These are phyloP conservation scores for Xylaria castorea DNA, from an alignment of 495 filamentous ascomycete genomes.

Conservation along the genomic window DNA sequence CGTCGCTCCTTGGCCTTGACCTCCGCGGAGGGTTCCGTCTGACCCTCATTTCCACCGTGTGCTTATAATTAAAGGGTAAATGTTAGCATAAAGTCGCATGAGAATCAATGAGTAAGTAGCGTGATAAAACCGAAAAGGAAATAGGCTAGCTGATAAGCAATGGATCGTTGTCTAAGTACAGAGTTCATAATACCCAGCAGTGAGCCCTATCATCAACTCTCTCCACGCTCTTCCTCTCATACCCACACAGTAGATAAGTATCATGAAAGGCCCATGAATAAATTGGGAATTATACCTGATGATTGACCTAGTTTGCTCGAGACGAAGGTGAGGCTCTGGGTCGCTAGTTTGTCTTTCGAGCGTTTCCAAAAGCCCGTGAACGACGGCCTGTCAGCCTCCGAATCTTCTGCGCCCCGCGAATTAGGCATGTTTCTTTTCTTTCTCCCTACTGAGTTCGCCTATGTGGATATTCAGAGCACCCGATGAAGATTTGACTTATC, in stretches of 20 bases:
- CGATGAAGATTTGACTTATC: not conserved
- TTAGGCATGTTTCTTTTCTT: not conserved
- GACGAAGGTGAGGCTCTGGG: constrained; percentile 45
- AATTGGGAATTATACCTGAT: constrained; percentile 30
- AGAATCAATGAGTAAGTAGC: not conserved
- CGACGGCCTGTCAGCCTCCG: constrained; percentile 36
- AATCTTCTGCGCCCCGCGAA: not conserved
- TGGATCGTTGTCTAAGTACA: not conserved
- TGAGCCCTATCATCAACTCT: not conserved
- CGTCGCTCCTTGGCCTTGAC: constrained; percentile 51
- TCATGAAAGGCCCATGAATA: not conserved
- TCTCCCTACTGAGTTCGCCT: not conserved
- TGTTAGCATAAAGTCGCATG: not conserved
- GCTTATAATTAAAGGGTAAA: not conserved
- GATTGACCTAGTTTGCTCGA: constrained; percentile 35
- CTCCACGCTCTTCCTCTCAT: not conserved
- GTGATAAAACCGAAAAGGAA: not conserved
- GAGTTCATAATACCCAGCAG: not conserved
- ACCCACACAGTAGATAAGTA: not conserved
- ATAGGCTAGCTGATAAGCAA: not conserved
- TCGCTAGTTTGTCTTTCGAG: constrained; percentile 39
- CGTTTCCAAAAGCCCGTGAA: constrained; percentile 48
- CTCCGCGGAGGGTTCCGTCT: constrained; percentile 20
- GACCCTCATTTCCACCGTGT: not conserved
- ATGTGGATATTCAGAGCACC: not conserved